phyloP scores from a whole-genome alignment of 352 stramenopile species.

The Globisporangium mamillatum region DNA sequence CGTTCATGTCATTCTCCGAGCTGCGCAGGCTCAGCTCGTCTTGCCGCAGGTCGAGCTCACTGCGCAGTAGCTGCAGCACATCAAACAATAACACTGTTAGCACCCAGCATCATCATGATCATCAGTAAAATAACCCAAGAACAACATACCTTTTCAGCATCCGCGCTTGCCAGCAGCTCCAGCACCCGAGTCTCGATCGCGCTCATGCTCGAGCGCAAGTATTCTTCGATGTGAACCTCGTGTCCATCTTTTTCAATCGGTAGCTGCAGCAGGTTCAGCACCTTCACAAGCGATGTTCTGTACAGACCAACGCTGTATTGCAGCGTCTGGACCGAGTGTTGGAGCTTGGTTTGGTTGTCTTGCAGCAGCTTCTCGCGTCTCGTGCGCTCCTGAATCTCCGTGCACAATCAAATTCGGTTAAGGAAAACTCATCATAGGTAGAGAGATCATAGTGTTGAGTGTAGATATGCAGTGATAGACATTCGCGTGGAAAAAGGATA shows the following conservation, averaged over 20 bases:
- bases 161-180: slow-evolving; percentile 47
- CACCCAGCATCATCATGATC: not conserved
- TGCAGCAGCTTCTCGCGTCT: slow-evolving; percentile 60
- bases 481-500: slow-evolving; percentile 40
- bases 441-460: not conserved
- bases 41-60: slow-evolving; percentile 50
- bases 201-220: slow-evolving; percentile 43
- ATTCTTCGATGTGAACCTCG: slow-evolving; percentile 40
- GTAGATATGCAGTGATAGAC: slow-evolving; percentile 23
- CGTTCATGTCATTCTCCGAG: slow-evolving; percentile 50
- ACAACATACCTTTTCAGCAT: slow-evolving; percentile 54
- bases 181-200: slow-evolving; percentile 53
- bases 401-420: slow-evolving; percentile 55
- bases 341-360: slow-evolving; percentile 61
- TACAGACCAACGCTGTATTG: slow-evolving; percentile 52
- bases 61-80: slow-evolving; percentile 38
- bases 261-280: slow-evolving; percentile 57
- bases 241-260: slow-evolving; percentile 22
- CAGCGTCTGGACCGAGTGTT: slow-evolving; percentile 60
- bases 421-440: slow-evolving; percentile 18
- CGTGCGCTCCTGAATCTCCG: slow-evolving; percentile 77
- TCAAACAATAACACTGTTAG: not conserved
- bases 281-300: slow-evolving; percentile 45
- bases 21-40: slow-evolving; percentile 62
- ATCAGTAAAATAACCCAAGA: not conserved